phyloP scores from a whole-genome alignment of 2,329 filamentous ascomycete species.

The Aspergillus ustus region DNA sequence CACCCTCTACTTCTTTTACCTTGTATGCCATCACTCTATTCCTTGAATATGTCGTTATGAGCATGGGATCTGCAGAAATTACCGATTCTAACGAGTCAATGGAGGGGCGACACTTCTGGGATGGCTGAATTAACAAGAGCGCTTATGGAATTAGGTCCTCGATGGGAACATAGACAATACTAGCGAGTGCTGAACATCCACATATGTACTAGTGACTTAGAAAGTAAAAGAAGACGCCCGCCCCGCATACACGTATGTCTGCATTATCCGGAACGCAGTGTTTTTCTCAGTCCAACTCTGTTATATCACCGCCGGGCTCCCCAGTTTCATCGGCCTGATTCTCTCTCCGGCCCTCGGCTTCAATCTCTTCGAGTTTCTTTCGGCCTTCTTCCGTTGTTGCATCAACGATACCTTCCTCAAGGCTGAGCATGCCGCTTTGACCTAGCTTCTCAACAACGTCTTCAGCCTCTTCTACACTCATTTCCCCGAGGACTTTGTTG shows the following conservation, averaged over 20 bases:
- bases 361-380: slow-evolving; percentile 75
- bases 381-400: slow-evolving; percentile 87
- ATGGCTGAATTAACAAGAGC: background rate
- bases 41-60: background rate
- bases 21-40: slow-evolving; percentile 7
- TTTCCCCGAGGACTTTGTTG: slow-evolving; percentile 83
- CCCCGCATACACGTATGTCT: background rate
- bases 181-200: background rate
- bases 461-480: slow-evolving; percentile 87
- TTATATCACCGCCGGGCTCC: slow-evolving; percentile 56
- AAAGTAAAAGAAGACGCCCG: background rate
- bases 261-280: background rate
- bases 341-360: slow-evolving; percentile 55
- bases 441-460: slow-evolving; percentile 80
- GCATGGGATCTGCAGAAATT: background rate
- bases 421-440: slow-evolving; percentile 83
- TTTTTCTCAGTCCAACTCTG: slow-evolving; percentile 36
- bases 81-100: background rate
- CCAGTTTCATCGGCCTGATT: slow-evolving; percentile 55
- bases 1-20: slow-evolving; percentile 12
- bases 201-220: background rate
- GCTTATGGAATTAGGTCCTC: background rate
- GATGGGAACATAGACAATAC: background rate
- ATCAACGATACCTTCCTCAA: slow-evolving; percentile 94
- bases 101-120: background rate